Base-by-base conservation (phyloP, 495 filamentous ascomycete species). In the Mycothermus thermophilus region DNA sequence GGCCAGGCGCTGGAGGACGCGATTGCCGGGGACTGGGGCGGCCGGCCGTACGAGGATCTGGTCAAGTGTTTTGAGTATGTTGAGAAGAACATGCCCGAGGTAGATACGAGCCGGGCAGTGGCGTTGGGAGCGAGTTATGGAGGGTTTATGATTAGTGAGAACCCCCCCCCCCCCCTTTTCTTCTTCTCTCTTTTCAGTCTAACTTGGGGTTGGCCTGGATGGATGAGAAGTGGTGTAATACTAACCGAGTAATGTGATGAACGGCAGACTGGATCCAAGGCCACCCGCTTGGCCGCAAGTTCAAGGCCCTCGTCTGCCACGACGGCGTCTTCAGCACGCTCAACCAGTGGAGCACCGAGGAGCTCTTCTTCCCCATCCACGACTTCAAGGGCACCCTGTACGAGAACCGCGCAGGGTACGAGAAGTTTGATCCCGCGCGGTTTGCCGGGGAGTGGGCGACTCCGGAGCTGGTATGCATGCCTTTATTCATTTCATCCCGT, bases 261-360 rank as follows among this genome's bases (percentile, higher is more conserved):
- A n/a, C n/a, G n/a, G 29, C 20, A 73, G 64, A 80, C 47, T 82
- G 78, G 74, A 75, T 82, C 42, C 75, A 80, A 54, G 78, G 77
- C 27, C 72, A 79, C 21, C 62, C 64, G 0, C 60, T 81, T 0
- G 77, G 76, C 11, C 77, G 80, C 32, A 80, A 82, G 45, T 90
- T 92, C 69, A 84, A 84, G 53, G 86, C 86, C 2, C 69, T 93
- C 1, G 84, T 93, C 7, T 86, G 79, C 39, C 88, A 96, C 54
- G 88, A 93, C 54, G 87, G 87, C 22, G 74, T 88, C 17, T 93
- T 85, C 60, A 82, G 72, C 52, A 86, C 81, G 43, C 65, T 75
- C 5, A 74, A 72, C 32, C 75, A 84, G 55, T 72, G 86, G 41
- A 58, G 71, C 8, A 80, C 72, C 16, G 87, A 95, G 43, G 87